Base-by-base conservation (phyloP, 2,329 filamentous ascomycete species). In the Penicillium crustosum region DNA sequence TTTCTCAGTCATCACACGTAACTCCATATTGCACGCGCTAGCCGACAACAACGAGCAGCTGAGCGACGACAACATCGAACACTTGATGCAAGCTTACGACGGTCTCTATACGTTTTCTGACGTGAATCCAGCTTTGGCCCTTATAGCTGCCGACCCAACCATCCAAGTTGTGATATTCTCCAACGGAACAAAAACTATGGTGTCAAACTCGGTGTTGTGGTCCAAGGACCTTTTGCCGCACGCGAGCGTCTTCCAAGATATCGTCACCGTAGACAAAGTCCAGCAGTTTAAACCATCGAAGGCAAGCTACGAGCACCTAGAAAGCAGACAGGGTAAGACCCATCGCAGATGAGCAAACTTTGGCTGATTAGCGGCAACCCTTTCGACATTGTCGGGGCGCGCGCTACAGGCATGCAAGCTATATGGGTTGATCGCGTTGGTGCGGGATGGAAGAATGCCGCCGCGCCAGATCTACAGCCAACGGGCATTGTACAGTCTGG, bases 301-400 rank as follows among this genome's bases (percentile, higher is more conserved):
- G 1, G 81, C 79, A 50, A 80, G 82, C 2, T 92, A 92, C 67
- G 61, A 77, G n/a, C 78, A 88, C 68, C 75, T 90, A 25, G 79
- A 1, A 63, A 79, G 61, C 76, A 77, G 36, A 77, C 81, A 2
- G 81, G 81, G 3, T 82, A 81, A 64, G 64, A 74, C 10, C 66
- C 69, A 39, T 74, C 72, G 0, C 66, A 79, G 19, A 76, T 79
- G 61, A 74, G 70, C 1, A 76, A 82, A 27, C 78, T 91, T 15
- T 91, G 88, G 87, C 73, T 92, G 8, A 81, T 93, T 6, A 89
- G 83, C 63, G 83, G 84, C 1, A 92, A 92, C 68, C 86, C 89
- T 2, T 92, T 92, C 69, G 89, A 92, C 69, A 77, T 89, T 17
- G 81, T 86, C 0, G 89, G 89, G 0, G 86, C 88, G 0, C 80